Evolutionary conservation across 148 eudicot species (phyloP), one percentile per base, ranked within the genome.

Genomic region (Tetragonia tetragonoides): DNA sequence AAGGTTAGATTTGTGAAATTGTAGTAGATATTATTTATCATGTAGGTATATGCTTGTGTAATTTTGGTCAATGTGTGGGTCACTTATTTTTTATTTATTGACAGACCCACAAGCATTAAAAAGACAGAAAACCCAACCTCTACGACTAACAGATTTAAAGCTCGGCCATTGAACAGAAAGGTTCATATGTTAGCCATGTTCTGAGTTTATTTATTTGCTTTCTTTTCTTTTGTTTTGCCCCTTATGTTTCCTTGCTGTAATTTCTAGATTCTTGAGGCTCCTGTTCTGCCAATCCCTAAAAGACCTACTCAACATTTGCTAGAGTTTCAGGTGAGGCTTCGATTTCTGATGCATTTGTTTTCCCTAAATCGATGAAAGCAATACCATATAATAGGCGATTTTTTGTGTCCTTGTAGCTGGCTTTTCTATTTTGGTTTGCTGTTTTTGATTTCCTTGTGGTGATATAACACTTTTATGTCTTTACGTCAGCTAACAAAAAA

Each of bases 151-250:
- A 84, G 86, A 82, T 95, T 88, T 81, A 91, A 80, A 87, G 98
- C 98, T 76, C 97, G 86, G 51, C 94, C 95, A 73, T 70, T 94
- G 62, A 94, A 89, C 82, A 89, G 84, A 89, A 94, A 92, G 86
- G 98, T 92, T 54, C 15, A 74, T 78, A 41, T 53, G 28, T 34
- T 4, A 56, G 65, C 12, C 44, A 46, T 10, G 15, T 76, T 47
- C 64, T 60, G 5, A 18, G 53, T n/a, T 42, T 68, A 24, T 75
- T 56, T 49, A 62, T 37, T 11, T 16, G 7, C 28, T 53, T 56
- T 72, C 20, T 63, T 37, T 44, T 57, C 3, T 21, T 40, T 17
- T 10, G 47, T 16, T 11, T 23, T 46, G 54, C 57, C 15, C 17
- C 47, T 44, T 54, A 23, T 51, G 5, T 6, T 66, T 71, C 28